These are phyloP conservation scores for Trichocladium antarcticum DNA, from an alignment of 495 filamentous ascomycete species.

Conservation along the genomic window DNA sequence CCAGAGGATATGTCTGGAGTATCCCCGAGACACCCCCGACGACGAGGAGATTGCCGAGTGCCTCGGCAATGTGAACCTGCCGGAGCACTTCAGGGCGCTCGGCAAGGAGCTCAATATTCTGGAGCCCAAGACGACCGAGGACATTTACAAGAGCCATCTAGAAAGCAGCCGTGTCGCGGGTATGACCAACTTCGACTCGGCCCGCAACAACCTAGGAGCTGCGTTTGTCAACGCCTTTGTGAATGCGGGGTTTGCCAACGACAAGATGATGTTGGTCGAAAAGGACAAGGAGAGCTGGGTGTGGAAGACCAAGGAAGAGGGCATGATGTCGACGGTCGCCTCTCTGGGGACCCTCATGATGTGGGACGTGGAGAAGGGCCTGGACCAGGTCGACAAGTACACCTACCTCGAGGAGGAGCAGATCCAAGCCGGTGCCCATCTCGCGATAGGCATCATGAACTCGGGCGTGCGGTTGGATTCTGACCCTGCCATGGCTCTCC, in stretches of 20 bases:
- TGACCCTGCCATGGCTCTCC: slow-evolving; percentile 77
- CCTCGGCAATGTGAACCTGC: slow-evolving; percentile 73
- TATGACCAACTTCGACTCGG: slow-evolving; percentile 87
- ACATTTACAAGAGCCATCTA: slow-evolving; percentile 98
- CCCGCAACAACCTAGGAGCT: slow-evolving; percentile 88
- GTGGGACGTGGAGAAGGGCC: slow-evolving; percentile 80
- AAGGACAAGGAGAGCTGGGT: slow-evolving; percentile 84
- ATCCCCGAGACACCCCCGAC: slow-evolving; percentile 39
- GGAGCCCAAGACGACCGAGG: slow-evolving; percentile 92
- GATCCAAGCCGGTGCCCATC: slow-evolving; percentile 77
- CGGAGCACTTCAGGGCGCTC: slow-evolving; percentile 85
- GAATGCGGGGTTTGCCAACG: slow-evolving; percentile 88
- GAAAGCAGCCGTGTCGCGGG: slow-evolving; percentile 88
- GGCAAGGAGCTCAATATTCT: slow-evolving; percentile 95
- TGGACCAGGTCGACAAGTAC: slow-evolving; percentile 89
- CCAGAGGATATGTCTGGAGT: slow-evolving; percentile 77
- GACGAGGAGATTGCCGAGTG: slow-evolving; percentile 71
- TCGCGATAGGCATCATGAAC: slow-evolving; percentile 89
- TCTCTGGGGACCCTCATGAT: slow-evolving; percentile 81
- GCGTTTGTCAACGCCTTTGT: slow-evolving; percentile 95
- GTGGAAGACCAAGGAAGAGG: slow-evolving; percentile 97
- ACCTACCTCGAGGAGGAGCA: slow-evolving; percentile 72
- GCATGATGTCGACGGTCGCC: slow-evolving; percentile 91
- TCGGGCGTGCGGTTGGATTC: slow-evolving; percentile 77
- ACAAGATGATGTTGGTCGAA: slow-evolving; percentile 91